Conservation (phyloP, 1,284 basidiomycete species). For the Sporisorium iseilematis-ciliati region DNA sequence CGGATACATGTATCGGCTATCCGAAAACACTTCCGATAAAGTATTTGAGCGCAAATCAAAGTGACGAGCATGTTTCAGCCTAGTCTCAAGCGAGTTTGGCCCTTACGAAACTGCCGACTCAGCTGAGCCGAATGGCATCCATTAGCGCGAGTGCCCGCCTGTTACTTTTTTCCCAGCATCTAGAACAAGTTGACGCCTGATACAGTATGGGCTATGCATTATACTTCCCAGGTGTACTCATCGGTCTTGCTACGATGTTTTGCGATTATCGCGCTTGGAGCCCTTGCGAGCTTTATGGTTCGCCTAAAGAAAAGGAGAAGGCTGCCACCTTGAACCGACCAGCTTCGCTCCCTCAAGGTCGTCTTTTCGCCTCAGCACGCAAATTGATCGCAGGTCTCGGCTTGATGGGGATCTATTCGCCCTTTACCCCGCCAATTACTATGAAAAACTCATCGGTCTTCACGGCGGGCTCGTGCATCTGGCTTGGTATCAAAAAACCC, state of each 20-base stretch:
- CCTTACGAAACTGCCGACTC: too few species aligned
- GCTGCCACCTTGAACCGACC: constrained; percentile 18
- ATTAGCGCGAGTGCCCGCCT: too few species aligned
- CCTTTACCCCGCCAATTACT: constrained; percentile 78
- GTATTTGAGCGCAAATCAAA: too few species aligned
- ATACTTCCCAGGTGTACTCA: constrained; percentile 94
- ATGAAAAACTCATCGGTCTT: constrained; percentile 56
- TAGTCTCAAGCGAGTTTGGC: too few species aligned
- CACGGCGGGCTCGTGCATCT: constrained; percentile 41
- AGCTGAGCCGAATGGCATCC: too few species aligned
- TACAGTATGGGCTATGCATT: constrained; percentile 90
- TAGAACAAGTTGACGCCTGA: too few species aligned
- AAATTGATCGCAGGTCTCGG: constrained; percentile 59
- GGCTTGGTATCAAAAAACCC: constrained; percentile 70
- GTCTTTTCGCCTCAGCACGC: constrained; percentile 38
- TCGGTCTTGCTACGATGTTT: constrained; percentile 91
- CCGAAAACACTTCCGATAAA: too few species aligned
- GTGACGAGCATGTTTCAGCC: too few species aligned
- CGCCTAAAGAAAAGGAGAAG: constrained; percentile 53
- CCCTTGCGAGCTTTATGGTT: constrained; percentile 58
- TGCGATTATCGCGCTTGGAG: constrained; percentile 77
- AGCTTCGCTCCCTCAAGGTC: constrained; percentile 44
- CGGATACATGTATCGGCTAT: too few species aligned
- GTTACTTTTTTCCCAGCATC: too few species aligned
- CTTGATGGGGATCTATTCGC: constrained; percentile 82